phyloP scores from a whole-genome alignment of 1,139 yeast genomes.

The Arxiozyma bovina region DNA sequence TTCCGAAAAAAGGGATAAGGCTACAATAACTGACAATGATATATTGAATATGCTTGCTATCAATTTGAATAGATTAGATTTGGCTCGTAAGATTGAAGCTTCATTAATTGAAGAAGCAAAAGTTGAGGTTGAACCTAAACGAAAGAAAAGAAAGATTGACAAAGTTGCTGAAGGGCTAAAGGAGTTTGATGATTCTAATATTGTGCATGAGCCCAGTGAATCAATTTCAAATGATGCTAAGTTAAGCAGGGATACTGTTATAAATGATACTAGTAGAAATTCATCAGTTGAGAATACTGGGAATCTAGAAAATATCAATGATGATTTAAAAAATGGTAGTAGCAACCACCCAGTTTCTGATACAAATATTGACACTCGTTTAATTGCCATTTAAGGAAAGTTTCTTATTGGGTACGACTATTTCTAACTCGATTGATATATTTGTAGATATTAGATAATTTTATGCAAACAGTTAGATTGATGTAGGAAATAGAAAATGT shows the following conservation, averaged over 20 bases:
- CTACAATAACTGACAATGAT: slow-evolving; percentile 25
- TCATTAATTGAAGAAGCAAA: slow-evolving; percentile 19
- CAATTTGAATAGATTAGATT: slow-evolving; percentile 20
- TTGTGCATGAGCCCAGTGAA: background rate
- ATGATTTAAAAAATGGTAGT: background rate
- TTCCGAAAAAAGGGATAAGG: slow-evolving; percentile 10
- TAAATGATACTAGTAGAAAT: background rate
- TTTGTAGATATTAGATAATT: background rate
- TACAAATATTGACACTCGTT: background rate
- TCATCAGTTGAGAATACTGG: background rate
- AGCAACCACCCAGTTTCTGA: background rate
- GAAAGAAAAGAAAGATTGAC: slow-evolving; percentile 8
- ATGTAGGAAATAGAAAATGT: no score
- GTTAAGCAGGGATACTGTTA: background rate
- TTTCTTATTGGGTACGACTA: no score
- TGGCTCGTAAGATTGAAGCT: slow-evolving; percentile 24
- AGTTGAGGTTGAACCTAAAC: background rate
- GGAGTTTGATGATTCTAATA: background rate
- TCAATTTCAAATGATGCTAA: background rate
- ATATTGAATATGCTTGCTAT: slow-evolving; percentile 25
- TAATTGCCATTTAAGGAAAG: background rate
- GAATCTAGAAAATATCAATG: background rate
- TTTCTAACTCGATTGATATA: background rate
- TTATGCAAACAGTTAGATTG: background rate
- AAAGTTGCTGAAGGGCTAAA: background rate